Base-by-base conservation (phyloP, 345 rosid genomes). In the Lagerstroemia speciosa region DNA sequence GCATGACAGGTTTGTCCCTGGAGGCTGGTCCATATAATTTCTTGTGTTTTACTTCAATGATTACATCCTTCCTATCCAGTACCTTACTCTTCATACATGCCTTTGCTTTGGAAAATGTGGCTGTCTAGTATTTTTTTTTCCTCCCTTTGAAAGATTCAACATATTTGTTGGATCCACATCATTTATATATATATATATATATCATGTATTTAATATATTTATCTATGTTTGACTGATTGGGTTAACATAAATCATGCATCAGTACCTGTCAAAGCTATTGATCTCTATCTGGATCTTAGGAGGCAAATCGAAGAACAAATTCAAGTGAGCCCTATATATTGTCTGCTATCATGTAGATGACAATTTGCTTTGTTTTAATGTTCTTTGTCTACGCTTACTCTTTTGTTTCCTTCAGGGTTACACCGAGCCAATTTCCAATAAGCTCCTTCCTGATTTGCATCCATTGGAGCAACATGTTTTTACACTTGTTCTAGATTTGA, bases 361-460 rank as follows among this genome's bases (percentile, higher is more conserved):
- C 8, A 36, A 36, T 36, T 36, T 4, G 38, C 38, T 36, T 36
- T 36, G 8, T 5, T 36, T 5, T 5, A 36, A 4, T 36, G 2
- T 53, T 53, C 30, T 9, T 10, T n/a, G 30, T n/a, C 24, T 2
- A 2, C 3, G 12, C 30, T 24, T 2, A 26, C 9, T n/a, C 60
- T 53, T 53, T 53, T 53, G 26, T 50, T 20, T 41, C 15, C 9
- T 3, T 64, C 66, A 91, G 99, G 92, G 87, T 67, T 91, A 78
- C 77, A 86, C 98, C 43, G 99, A 94, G 74, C 98, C 98, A 67
- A 82, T 88, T 64, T 89, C 98, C 32, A 96, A 92, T 38, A 88
- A 91, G 82, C 98, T 94, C 85, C 99, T 94, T 70, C 99, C 98
- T 34, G 97, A 94, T 80, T 67, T 89, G 86, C 98, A 85, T 66